Percentiles rank a stretch among this genome's conserved stretches.
phyloP scores from a whole-genome alignment of 805 yeast genomes.

The Hanseniaspora lindneri region DNA sequence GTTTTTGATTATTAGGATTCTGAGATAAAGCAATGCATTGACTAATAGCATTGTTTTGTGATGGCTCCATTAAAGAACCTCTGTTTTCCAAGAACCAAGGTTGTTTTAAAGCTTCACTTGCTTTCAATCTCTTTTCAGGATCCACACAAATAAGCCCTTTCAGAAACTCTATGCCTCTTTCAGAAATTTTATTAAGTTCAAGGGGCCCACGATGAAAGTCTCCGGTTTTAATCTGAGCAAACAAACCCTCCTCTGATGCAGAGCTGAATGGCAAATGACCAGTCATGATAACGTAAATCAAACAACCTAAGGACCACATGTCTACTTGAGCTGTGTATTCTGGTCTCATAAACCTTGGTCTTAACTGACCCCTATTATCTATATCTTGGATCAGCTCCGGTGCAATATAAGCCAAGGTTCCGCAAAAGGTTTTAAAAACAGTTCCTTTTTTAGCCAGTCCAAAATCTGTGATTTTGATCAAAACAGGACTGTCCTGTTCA shows the following conservation, averaged over 20 bases:
- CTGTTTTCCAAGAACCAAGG: conserved; percentile 52
- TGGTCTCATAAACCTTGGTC: conserved; percentile 19
- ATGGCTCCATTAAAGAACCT: conserved; percentile 16
- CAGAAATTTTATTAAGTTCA: conserved; percentile 51
- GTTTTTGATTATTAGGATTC: not conserved
- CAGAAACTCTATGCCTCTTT: conserved; percentile 61
- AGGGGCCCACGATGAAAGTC: conserved; percentile 69
- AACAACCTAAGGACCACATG: conserved; percentile 95
- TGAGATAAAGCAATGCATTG: conserved; percentile 11
- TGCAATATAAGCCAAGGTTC: conserved; percentile 92
- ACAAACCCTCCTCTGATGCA: conserved; percentile 73
- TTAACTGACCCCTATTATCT: conserved; percentile 16
- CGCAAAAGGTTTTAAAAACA: conserved; percentile 91
- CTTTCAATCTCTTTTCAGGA: conserved; percentile 60
- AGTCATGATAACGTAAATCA: conserved; percentile 81
- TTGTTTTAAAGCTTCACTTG: conserved; percentile 62
- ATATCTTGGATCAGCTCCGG: conserved; percentile 61
- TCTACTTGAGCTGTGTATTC: conserved; percentile 79
- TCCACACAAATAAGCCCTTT: conserved; percentile 61
- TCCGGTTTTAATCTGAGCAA: conserved; percentile 63
- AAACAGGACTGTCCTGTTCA: conserved; percentile 79
- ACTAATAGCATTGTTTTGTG: not conserved
- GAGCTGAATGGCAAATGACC: conserved; percentile 94
- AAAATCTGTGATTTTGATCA: conserved; percentile 89
- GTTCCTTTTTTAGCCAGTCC: conserved; percentile 88